Conservation (phyloP, 1,139 yeast genomes). For the Taphrina pruni region DNA sequence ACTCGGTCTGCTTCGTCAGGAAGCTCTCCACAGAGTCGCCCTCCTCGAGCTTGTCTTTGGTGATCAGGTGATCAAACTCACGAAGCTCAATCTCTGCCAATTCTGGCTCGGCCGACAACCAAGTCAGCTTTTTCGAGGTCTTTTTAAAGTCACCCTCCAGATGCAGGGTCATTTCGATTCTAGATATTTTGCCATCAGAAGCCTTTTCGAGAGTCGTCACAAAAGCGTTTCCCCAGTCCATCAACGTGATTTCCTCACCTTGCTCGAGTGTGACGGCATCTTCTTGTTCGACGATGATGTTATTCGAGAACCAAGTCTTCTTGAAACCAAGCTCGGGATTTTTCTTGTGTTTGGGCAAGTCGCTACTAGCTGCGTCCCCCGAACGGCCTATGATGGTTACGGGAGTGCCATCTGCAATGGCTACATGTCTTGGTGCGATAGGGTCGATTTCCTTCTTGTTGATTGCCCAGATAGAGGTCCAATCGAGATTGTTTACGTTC, state of each 20-base stretch:
- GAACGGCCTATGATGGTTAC: conserved; percentile 53
- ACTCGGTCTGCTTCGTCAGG: conserved; percentile 86
- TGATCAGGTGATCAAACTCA: conserved; percentile 93
- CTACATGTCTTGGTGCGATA: conserved; percentile 91
- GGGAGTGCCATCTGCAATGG: conserved; percentile 67
- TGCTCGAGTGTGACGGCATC: conserved; percentile 76
- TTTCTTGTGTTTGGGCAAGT: conserved; percentile 92
- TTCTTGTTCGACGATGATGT: conserved; percentile 80
- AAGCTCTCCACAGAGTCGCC: conserved; percentile 93
- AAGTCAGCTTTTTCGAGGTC: conserved; percentile 91
- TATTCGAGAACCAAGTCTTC: conserved; percentile 70
- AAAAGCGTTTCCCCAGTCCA: conserved; percentile 99
- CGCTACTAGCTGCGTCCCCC: conserved; percentile 75
- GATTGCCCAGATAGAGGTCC: conserved; percentile 96
- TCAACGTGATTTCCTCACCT: conserved; percentile 87
- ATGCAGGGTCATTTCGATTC: conserved; percentile 79
- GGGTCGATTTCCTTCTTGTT: conserved; percentile 97
- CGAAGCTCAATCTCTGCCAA: conserved; percentile 75
- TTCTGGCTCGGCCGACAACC: conserved; percentile 82
- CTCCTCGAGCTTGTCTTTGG: conserved; percentile 94
- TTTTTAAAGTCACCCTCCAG: conserved; percentile 97
- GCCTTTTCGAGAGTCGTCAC: conserved; percentile 69
- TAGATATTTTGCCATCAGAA: conserved; percentile 62
- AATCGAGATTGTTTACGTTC: conserved; percentile 92
- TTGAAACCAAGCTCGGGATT: conserved; percentile 89